Evolutionary conservation across 371 early-diverging fungal species (phyloP), one percentile per base, ranked within the genome.

Genomic region (Mortierella sp.): DNA sequence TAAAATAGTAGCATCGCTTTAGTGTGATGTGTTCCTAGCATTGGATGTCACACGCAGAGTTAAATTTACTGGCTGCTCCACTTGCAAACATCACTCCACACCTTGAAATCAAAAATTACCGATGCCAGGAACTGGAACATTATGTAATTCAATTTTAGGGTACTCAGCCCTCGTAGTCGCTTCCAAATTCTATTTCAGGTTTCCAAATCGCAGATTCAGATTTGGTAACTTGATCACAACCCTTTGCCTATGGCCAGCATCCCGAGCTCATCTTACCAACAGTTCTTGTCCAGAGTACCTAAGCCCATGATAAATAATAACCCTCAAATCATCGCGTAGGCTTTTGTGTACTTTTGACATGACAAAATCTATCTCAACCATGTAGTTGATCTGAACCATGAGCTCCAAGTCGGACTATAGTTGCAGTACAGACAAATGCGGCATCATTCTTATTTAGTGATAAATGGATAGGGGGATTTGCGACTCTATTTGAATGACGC

Each of bases 1-100:
- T 87, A 88, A 67, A 89, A 87, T 8, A 92, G 57, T 0, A 91
- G 36, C 90, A 92, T 91, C 1, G 89, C 85, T 77, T 92, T 92
- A 21, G 91, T 87, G 65, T 92, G 92, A 75, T 92, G 91, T 4
- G 89, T 89, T 1, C 92, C 92, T 87, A 67, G 48, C 4, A 62
- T 8, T 40, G 9, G 38, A 36, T 21, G 19, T n/a, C 22, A 21
- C 47, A n/a, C 11, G 1, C 28, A 55, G 13, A 15, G 41, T 43
- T 24, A n/a, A 32, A 43, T 58, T 32, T n/a, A 19, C 28, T 19
- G 19, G 7, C n/a, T n/a, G 36, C 7, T 5, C 6, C 48, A 15
- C 16, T 48, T 4, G 16, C 48, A 48, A 62, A 38, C 41, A 55
- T 13, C 24, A 63, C n/a, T 10, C 10, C 32, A 3, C 55, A 28